Evolutionary conservation across 192 early-diverging fungal species (phyloP), one percentile per base, ranked within the genome.

Genomic region (Phlyctochytrium bullatum): DNA sequence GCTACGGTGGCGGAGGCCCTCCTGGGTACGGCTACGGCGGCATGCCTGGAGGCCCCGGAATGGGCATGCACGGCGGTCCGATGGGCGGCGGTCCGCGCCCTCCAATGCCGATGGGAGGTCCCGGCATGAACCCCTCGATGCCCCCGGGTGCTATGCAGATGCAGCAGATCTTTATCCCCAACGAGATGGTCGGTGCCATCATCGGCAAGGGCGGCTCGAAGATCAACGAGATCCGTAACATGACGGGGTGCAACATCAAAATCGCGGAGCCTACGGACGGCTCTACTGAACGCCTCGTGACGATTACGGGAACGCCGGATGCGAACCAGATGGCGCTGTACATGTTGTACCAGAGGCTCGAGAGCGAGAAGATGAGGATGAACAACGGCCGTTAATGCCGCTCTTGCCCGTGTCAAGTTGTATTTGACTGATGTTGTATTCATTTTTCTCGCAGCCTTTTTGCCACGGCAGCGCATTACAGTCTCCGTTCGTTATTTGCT

Each of bases 161-260:
- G 89, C 71, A 91, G 86, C 88, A 95, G 67, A 93, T 98, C 69
- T 87, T 87, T 56, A 94, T 98, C 62, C 93, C 96, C 23, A 88
- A 88, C 73, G 93, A 95, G 73, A 91, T 97, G 90, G 94, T 95
- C 53, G 96, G 96, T 30, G 93, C 93, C 69, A 93, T 98, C 72
- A 98, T 98, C 77, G 96, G 96, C 65, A 95, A 95, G 78, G 88
- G 83, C 36, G 95, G 93, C 4, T 40, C 33, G 27, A 79, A 77
- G 52, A 83, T 83, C 66, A 86, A 79, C 71, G 78, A 86, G 36
- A 80, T 86, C 35, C 61, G 84, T 20, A 40, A 64, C 1, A 32
- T 51, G 35, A 67, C 73, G 54, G 80, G 83, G 2, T 78, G 75
- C 40, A 87, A 91, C 64, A 95, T 98, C 64, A 89, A 90, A 67